Evolutionary conservation across 306 rosid species (phyloP).

Genomic region (Rosa multiflora): DNA sequence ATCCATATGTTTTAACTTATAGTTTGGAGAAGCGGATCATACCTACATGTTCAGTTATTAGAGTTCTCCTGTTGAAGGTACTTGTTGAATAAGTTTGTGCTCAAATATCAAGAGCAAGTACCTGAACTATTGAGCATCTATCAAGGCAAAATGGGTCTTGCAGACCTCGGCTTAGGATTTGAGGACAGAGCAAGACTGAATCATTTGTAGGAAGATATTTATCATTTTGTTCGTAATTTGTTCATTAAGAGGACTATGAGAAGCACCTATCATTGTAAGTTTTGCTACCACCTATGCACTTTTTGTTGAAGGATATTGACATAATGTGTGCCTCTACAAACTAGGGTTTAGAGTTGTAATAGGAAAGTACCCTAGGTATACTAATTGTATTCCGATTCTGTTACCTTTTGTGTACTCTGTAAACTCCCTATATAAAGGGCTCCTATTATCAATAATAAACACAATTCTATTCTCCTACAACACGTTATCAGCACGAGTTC

Average conservation of each 20-base stretch:
- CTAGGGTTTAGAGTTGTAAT: no score
- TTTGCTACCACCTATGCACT: background rate
- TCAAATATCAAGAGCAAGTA: background rate
- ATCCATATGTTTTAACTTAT: background rate
- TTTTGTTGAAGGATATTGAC: no score
- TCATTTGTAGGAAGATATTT: background rate
- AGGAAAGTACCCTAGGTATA: no score
- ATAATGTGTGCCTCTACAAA: no score
- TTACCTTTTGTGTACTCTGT: no score
- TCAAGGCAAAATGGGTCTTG: background rate
- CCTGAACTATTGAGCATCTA: slow-evolving; percentile 6
- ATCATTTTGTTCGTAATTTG: background rate
- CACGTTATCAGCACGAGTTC: no score
- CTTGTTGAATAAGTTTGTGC: background rate
- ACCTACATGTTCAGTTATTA: background rate
- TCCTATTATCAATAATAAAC: no score
- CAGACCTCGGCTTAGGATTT: background rate
- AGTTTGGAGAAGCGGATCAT: slow-evolving; percentile 12
- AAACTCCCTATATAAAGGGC: no score
- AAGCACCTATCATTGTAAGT: background rate
- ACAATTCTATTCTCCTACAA: no score
- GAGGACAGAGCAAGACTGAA: background rate
- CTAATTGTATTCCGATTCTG: no score
- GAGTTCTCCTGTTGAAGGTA: background rate
- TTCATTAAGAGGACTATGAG: background rate